Evolutionary conservation across 2,329 filamentous ascomycete genomes (phyloP).

Genomic region (Davidsoniella neocaledoniae): DNA sequence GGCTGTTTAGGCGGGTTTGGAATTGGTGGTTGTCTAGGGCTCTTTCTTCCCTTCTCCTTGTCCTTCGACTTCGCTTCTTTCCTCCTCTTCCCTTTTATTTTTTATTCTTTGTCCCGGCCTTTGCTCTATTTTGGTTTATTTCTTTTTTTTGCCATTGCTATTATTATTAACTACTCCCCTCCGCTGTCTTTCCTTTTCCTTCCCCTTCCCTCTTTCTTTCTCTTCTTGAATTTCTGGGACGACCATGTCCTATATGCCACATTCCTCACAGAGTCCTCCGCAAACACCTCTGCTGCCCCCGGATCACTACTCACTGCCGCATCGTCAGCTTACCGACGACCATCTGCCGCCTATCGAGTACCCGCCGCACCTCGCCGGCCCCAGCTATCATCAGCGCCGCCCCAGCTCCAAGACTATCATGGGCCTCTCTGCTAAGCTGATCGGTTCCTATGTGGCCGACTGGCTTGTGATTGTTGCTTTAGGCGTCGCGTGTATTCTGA

Average conservation of each 20-base stretch:
- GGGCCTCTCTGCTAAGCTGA: conserved; percentile 16
- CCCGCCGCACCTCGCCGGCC: conserved; percentile 3
- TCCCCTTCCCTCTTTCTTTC: background rate
- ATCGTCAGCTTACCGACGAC: background rate
- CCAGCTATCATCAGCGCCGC: background rate
- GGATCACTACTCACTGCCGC: background rate
- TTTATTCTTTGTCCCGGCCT: background rate
- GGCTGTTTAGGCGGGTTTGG: background rate
- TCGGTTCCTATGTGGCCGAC: conserved; percentile 57
- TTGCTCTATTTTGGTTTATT: background rate
- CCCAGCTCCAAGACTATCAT: background rate
- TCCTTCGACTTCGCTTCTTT: background rate
- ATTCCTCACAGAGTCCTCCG: conserved; percentile 10
- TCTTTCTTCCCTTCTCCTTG: conserved; percentile 1
- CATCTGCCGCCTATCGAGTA: conserved; percentile 3
- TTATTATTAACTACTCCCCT: too few relatives aligned
- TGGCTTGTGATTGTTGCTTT: conserved; percentile 52
- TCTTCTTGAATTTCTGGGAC: background rate
- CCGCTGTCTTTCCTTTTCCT: background rate
- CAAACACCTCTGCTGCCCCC: conserved; percentile 4
- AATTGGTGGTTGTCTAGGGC: background rate
- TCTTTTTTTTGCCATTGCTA: background rate
- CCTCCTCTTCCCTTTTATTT: background rate
- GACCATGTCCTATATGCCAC: conserved; percentile 9
- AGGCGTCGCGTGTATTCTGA: conserved; percentile 39